Conservation (phyloP, 116 monocot genomes). For the Trichopus zeylanicus region DNA sequence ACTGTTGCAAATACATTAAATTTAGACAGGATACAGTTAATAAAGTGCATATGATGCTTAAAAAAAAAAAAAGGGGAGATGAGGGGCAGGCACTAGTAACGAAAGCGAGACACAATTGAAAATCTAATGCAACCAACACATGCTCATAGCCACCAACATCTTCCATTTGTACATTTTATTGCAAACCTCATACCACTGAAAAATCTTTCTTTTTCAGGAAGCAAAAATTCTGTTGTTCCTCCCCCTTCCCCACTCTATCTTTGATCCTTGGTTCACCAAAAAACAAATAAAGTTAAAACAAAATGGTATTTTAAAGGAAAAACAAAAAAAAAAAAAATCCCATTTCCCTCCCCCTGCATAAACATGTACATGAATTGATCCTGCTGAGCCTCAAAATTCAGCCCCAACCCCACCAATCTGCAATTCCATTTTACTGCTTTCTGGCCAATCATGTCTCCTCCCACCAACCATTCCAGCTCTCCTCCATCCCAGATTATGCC, state of each 20-base stretch:
- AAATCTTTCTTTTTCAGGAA: conserved; percentile 6
- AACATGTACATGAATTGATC: conserved; percentile 12
- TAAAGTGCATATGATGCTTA: no score
- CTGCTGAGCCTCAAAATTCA: conserved; percentile 42
- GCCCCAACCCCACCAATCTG: conserved; percentile 15
- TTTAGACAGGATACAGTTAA: no score
- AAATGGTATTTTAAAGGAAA: no score
- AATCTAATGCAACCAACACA: conserved; percentile 1
- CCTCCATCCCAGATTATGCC: no score
- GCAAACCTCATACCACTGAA: neutral
- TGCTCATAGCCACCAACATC: neutral
- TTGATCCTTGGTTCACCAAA: conserved; percentile 5
- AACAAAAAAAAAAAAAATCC: no score
- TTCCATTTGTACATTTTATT: conserved; percentile 5
- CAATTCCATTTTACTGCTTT: neutral
- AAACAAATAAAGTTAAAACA: conserved; percentile 5
- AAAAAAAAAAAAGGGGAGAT: no score
- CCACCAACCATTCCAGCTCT: no score
- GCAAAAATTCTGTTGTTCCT: conserved; percentile 1
- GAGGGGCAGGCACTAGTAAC: no score
- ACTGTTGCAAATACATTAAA: no score
- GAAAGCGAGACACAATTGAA: neutral
- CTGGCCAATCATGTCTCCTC: neutral
- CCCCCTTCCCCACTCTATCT: no score
- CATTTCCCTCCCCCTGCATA: conserved; percentile 1